These are phyloP conservation scores for Eleusine indica DNA, from an alignment of 176 grass and related monocot genomes.

Conservation along the genomic window DNA sequence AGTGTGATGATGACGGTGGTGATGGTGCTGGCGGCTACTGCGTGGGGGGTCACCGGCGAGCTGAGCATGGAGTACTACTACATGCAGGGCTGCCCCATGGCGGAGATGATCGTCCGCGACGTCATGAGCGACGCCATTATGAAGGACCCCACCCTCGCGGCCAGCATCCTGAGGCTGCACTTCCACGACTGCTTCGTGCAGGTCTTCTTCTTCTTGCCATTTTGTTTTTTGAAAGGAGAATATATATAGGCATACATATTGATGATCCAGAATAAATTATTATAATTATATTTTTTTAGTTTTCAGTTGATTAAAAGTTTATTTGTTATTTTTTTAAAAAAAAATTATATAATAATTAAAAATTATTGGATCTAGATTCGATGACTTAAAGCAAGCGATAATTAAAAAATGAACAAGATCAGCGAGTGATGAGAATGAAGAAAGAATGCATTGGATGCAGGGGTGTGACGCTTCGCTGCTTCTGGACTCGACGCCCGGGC, in stretches of 20 bases:
- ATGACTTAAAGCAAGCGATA: too few species aligned
- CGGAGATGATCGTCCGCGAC: slow-evolving; percentile 40
- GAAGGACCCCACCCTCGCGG: slow-evolving; percentile 66
- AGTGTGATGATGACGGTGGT: background rate
- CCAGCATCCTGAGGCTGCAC: slow-evolving; percentile 74
- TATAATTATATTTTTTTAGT: too few species aligned
- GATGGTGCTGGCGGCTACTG: background rate
- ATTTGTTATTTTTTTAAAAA: too few species aligned
- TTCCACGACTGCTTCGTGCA: slow-evolving; percentile 99
- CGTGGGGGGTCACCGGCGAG: background rate
- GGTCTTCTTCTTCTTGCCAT: slow-evolving; percentile 23
- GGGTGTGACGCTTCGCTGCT: slow-evolving; percentile 77
- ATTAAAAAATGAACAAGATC: too few species aligned
- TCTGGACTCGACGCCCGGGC: slow-evolving; percentile 13
- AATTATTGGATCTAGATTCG: too few species aligned
- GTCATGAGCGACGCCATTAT: slow-evolving; percentile 54
- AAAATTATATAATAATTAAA: too few species aligned
- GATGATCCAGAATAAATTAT: too few species aligned
- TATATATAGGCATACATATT: too few species aligned
- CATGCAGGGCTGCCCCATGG: background rate
- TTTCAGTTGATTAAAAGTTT: too few species aligned
- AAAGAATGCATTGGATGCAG: background rate
- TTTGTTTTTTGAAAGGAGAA: too few species aligned
- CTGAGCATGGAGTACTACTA: background rate
- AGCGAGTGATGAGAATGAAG: too few species aligned